A percentile compares a stretch with the other conserved stretches of the same genome.
These are phyloP conservation scores for Leccinellum luteum DNA, from an alignment of 768 basidiomycete species.

Conservation along the genomic window DNA sequence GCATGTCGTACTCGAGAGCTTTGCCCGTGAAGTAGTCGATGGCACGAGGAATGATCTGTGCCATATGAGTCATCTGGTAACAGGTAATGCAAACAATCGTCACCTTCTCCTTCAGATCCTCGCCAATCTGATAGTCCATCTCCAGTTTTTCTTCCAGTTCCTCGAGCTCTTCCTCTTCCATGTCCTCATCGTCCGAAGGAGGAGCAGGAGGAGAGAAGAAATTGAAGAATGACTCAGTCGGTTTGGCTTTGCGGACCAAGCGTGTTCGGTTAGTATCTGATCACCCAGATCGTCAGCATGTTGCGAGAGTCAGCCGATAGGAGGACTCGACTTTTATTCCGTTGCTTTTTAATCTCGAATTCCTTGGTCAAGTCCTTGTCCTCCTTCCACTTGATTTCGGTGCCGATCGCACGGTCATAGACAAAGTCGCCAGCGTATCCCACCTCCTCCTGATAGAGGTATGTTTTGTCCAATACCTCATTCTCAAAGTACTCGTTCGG, in stretches of 20 bases:
- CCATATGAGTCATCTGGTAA: not conserved
- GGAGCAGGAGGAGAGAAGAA: constrained; percentile 88
- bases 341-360: constrained; percentile 98
- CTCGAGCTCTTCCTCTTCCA: constrained; percentile 82
- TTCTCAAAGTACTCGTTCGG: constrained; percentile 90
- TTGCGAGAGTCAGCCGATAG: not conserved
- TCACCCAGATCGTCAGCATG: constrained; percentile 2
- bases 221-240: constrained; percentile 97
- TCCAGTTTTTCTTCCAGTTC: constrained; percentile 93
- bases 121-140: constrained; percentile 96
- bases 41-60: constrained; percentile 88
- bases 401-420: constrained; percentile 91
- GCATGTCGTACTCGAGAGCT: constrained; percentile 78
- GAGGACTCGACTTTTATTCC: constrained; percentile 83
- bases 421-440: constrained; percentile 97
- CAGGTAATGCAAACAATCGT: constrained; percentile 8
- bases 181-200: constrained; percentile 67
- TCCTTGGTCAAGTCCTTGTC: constrained; percentile 97
- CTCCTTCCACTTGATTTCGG: constrained; percentile 95
- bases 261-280: constrained; percentile 83
- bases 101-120: constrained; percentile 96
- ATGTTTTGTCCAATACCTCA: constrained; percentile 83
- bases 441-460: constrained; percentile 88
- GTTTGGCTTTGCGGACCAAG: constrained; percentile 80
- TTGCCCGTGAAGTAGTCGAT: constrained; percentile 98